Conservation (phyloP, 225 moss, liverwort and hornwort genomes). For the Marchantia polymorpha region DNA sequence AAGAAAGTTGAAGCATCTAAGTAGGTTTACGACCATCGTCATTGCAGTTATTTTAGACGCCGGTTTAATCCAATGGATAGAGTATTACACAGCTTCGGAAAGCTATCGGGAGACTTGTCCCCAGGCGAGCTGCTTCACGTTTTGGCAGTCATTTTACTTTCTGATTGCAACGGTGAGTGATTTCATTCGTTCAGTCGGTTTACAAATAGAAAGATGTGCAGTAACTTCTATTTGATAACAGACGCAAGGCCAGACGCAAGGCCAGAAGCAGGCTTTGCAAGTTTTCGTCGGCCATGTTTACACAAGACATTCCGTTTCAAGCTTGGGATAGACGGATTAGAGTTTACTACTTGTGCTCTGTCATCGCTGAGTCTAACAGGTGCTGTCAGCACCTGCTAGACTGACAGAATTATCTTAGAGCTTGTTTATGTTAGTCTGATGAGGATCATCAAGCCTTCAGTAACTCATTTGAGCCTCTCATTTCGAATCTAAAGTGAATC, state of each 20-base stretch:
- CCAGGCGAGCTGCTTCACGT: conserved; percentile 61
- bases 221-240: neutral
- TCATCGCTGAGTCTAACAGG: too few relatives aligned
- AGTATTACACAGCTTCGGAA: conserved; percentile 54
- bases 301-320: too few relatives aligned
- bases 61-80: conserved; percentile 87
- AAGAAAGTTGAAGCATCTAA: too few relatives aligned
- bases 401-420: too few relatives aligned
- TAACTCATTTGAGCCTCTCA: neutral
- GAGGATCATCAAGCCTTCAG: neutral
- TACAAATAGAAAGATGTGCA: too few relatives aligned
- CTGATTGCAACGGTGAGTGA: conserved; percentile 77
- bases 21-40: neutral
- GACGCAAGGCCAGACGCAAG: too few relatives aligned
- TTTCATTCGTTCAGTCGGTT: too few relatives aligned
- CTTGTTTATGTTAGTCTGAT: neutral
- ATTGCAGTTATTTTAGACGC: conserved; percentile 86
- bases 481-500: too few relatives aligned
- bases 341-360: neutral
- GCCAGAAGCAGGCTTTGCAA: neutral
- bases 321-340: too few relatives aligned
- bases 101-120: conserved; percentile 48
- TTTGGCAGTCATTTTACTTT: conserved; percentile 81
- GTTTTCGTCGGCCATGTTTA: neutral
- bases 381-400: too few relatives aligned